These are phyloP conservation scores for Blastomyces percursus DNA, from an alignment of 2,329 filamentous ascomycete species.

Conservation along the genomic window DNA sequence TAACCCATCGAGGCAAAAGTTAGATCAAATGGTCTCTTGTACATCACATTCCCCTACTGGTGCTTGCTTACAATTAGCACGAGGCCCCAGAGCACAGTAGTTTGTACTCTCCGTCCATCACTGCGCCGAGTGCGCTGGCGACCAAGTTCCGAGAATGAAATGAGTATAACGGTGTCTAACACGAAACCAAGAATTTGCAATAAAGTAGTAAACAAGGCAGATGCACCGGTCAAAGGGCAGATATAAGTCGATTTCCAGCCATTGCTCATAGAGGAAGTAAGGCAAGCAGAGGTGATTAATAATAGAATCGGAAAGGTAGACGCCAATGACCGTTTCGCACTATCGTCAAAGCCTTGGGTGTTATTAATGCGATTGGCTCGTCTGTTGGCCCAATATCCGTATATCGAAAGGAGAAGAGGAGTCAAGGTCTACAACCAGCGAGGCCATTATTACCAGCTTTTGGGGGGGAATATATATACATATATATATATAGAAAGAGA, in stretches of 20 bases:
- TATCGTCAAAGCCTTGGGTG: conserved; percentile 6
- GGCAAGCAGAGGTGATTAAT: conserved; percentile 30
- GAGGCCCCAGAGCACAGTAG: conserved; percentile 11
- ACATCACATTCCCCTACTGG: not conserved
- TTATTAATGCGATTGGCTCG: conserved; percentile 17
- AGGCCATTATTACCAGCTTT: not conserved
- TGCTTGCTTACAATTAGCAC: conserved; percentile 11
- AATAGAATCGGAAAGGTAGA: conserved; percentile 31
- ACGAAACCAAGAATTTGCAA: conserved; percentile 30
- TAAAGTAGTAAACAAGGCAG: conserved; percentile 25
- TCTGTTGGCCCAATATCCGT: conserved; percentile 31
- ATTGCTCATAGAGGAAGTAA: conserved; percentile 26
- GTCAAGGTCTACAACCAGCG: conserved; percentile 24
- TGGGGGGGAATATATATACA: not conserved
- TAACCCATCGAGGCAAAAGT: not conserved
- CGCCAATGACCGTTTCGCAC: conserved; percentile 17
- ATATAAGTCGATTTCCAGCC: conserved; percentile 39
- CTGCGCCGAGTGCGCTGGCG: conserved; percentile 1
- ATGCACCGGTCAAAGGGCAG: conserved; percentile 33
- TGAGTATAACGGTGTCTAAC: conserved; percentile 34
- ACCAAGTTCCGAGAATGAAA: conserved; percentile 20
- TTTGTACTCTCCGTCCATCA: conserved; percentile 6
- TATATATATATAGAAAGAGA: too few species aligned
- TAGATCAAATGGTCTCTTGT: not conserved
- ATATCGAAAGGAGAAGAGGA: conserved; percentile 33